Evolutionary conservation across 805 yeast species (phyloP), one percentile per base, ranked within the genome.

Genomic region (Teunomyces barrocoloradensis): DNA sequence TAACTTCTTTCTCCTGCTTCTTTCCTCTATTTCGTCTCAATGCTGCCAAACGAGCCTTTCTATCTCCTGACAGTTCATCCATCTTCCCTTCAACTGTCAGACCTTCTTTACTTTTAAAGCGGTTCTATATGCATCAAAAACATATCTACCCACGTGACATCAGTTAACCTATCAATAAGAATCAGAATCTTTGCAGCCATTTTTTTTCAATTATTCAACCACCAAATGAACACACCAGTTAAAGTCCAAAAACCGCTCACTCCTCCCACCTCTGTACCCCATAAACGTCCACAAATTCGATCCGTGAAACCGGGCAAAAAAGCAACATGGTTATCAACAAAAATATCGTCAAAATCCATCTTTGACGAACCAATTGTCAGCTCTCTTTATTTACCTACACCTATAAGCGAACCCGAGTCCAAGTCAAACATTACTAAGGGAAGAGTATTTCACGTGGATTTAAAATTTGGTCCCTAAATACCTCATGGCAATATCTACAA

Each of bases 401-500:
- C 17, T 21, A 11, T 13, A n/a, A 9, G 6, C 3, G 18, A 37
- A 11, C 4, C 18, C 15, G 10, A 6, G 9, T 18, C 40, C 29
- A 37, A 18, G 15, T 9, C 11, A 13, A n/a, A 13, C 6, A 15
- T 17, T 12, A 11, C 40, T 12, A 37, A 37, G n/a, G 18, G 40
- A 6, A 37, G 29, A 37, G 29, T 23, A 11, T 37, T 37, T 10
- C 29, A 12, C 12, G 25, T 37, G 5, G 40, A 21, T 9, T 27
- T 37, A 37, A 20, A 37, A 37, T 21, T 37, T 37, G 11, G 40
- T 36, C 13, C 75, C 80, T 18, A 83, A 59, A 56, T 78, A 83
- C 45, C 61, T 60, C 12, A 51, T 49, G 3, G 79, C 77, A 3
- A 84, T 62, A 2, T 66, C 60, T 12, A 57, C 56, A 43, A 86